These are phyloP conservation scores for Fusarium sp. DNA, from an alignment of 2,329 filamentous ascomycete genomes.

Conservation along the genomic window DNA sequence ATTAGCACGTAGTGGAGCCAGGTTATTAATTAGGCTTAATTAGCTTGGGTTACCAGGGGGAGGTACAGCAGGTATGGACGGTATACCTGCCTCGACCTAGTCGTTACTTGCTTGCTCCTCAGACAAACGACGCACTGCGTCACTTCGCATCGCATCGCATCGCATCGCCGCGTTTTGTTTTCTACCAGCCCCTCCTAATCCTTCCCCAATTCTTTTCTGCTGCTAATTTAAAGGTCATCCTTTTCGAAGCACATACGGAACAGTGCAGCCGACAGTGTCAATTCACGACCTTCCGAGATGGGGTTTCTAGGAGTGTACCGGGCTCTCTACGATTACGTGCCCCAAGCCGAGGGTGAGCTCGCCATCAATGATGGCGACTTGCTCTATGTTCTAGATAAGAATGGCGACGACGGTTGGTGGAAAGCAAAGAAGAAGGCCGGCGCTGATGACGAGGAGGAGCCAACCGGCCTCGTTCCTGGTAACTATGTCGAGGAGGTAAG, in stretches of 20 bases:
- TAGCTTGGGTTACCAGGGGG: slow-evolving; percentile 36
- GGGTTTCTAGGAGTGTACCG: slow-evolving; percentile 92
- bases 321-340: slow-evolving; percentile 91
- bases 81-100: slow-evolving; percentile 35
- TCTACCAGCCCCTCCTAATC: background rate
- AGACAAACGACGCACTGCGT: slow-evolving; percentile 49
- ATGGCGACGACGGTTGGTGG: slow-evolving; percentile 87
- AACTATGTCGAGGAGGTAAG: slow-evolving; percentile 93
- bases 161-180: slow-evolving; percentile 32
- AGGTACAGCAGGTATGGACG: slow-evolving; percentile 21
- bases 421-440: slow-evolving; percentile 91
- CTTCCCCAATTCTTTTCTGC: slow-evolving; percentile 4
- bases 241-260: slow-evolving; percentile 33
- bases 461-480: slow-evolving; percentile 87
- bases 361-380: slow-evolving; percentile 87
- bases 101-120: slow-evolving; percentile 40
- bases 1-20: slow-evolving; percentile 11
- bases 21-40: slow-evolving; percentile 11
- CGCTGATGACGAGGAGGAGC: slow-evolving; percentile 88
- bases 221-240: slow-evolving; percentile 14
- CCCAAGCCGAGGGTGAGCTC: slow-evolving; percentile 87
- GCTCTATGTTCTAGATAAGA: slow-evolving; percentile 89
- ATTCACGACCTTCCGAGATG: slow-evolving; percentile 64
- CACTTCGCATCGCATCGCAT: slow-evolving; percentile 43
- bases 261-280: slow-evolving; percentile 36